phyloP scores from a whole-genome alignment of 73 alveolate species.

The Tetrahymena malaccensis region DNA sequence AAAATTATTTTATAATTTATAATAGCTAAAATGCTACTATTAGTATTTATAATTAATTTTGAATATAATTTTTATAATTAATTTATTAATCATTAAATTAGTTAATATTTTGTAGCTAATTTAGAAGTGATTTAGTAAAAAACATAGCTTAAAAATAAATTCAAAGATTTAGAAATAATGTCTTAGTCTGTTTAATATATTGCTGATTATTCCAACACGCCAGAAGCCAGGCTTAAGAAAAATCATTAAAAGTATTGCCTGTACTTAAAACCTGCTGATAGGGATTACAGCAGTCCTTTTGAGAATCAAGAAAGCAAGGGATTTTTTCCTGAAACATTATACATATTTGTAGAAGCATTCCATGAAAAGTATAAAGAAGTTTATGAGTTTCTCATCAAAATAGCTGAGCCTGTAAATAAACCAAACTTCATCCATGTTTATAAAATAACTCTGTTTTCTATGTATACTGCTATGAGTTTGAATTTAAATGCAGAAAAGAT shows the following conservation, averaged over 20 bases:
- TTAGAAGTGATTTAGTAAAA: not conserved
- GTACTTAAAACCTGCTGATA: not conserved
- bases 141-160: not conserved
- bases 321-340: not conserved
- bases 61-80: too few relatives aligned
- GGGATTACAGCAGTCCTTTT: not conserved
- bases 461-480: not conserved
- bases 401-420: not conserved
- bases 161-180: not conserved
- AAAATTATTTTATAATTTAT: too few relatives aligned
- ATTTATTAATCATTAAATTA: too few relatives aligned
- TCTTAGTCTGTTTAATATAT: not conserved
- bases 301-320: not conserved
- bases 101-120: not conserved
- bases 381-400: not conserved
- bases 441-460: not conserved
- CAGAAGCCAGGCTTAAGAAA: not conserved
- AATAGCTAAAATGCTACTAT: too few relatives aligned
- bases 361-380: not conserved
- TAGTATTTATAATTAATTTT: too few relatives aligned
- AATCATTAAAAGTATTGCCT: not conserved
- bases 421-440: not conserved
- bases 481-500: not conserved
- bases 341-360: not conserved
- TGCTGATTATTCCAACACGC: not conserved